Evolutionary conservation across 2,329 filamentous ascomycete species (phyloP), one percentile per base, ranked within the genome.

Genomic region (Epicoccum sorghinum): DNA sequence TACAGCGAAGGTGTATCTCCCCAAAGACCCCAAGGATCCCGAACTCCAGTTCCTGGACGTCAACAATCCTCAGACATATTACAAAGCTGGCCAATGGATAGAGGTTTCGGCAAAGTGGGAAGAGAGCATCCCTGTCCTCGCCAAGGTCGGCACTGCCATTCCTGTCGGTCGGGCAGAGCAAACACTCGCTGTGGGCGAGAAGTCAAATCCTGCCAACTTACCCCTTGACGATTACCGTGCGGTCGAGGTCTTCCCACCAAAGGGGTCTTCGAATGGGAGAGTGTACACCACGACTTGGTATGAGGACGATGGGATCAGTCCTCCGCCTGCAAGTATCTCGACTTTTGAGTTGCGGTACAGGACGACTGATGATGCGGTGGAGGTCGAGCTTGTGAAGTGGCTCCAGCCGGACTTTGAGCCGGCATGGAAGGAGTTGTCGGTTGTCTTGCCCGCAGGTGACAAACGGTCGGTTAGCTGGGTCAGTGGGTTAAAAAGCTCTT

Each of bases 1-100:
- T 22, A 78, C 74, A 9, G 84, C 82, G 0, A 79, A 75, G 9
- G 74, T 91, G 7, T 91, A 91, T 61, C 79, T 90, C 0, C 88
- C 88, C 0, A 77, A 76, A 23, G 75, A 76, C 45, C 55, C 58
- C 10, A 47, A 58, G 3, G 70, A 73, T 12, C 70, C 73, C 0
- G 72, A 85, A 24, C 77, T 79, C 5, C 85, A 86, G 0, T 90
- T 81, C 68, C 62, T 89, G 24, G 89, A 89, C 64, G 71, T 86
- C 32, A 87, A 87, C 48, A 86, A 86, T 45, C 85, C 86, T 0
- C 84, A 86, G 59, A 79, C 86, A 47, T 81, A 86, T 57, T 73
- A 87, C 4, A 65, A 74, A 0, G 77, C 83, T 0, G 83, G 83
- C 0, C 77, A 83, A 55, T 86, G 83, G 83, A 73, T 79, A 3